Conservation (phyloP, 306 rosid species). For the Hylodesmum podocarpum region DNA sequence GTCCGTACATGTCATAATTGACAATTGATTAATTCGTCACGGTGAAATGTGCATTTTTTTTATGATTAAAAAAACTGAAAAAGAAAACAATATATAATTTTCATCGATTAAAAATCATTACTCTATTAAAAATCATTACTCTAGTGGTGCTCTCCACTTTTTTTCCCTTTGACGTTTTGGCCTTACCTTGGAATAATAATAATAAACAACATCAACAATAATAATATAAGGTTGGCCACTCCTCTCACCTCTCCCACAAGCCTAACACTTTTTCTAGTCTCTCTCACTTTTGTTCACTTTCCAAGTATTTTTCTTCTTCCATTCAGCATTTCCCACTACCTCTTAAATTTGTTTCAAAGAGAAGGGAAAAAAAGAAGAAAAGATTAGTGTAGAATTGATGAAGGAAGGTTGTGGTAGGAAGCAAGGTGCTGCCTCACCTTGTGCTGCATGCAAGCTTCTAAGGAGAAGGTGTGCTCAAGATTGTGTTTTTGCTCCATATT, state of each 20-base stretch:
- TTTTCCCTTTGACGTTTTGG: conserved; percentile 10
- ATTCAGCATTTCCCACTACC: not conserved
- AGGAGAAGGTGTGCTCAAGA: conserved; percentile 73
- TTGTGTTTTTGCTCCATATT: conserved; percentile 82
- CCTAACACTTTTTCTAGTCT: conserved; percentile 11
- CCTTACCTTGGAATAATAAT: conserved; percentile 10
- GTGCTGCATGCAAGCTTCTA: conserved; percentile 84
- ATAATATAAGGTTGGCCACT: conserved; percentile 30
- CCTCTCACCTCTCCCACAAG: conserved; percentile 1
- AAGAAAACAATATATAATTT: not conserved
- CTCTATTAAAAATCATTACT: not conserved
- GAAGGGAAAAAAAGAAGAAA: not conserved
- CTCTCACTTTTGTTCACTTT: conserved; percentile 18
- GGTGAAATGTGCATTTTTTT: not conserved
- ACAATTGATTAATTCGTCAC: not conserved
- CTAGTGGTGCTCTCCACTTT: not conserved
- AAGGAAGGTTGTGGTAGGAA: conserved; percentile 53
- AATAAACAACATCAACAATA: not conserved
- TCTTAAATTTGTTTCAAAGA: not conserved
- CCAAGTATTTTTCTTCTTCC: not conserved
- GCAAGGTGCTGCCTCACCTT: conserved; percentile 70
- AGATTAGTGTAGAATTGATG: conserved; percentile 32
- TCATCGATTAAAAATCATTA: not conserved
- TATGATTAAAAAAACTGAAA: not conserved
- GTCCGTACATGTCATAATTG: not conserved